Evolutionary conservation across 805 yeast species (phyloP).

Genomic region (Phaffomyces thermotolerans): DNA sequence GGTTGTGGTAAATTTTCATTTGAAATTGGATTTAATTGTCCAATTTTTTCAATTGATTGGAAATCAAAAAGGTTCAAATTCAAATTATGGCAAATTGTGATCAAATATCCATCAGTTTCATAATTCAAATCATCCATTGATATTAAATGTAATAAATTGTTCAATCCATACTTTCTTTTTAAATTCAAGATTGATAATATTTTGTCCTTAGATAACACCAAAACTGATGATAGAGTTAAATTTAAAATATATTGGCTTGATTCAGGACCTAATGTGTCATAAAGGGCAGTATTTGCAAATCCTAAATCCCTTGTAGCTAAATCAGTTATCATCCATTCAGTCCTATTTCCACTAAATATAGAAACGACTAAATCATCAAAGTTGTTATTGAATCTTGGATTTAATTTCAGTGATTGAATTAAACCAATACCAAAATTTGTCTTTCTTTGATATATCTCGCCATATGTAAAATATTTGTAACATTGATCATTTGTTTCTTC

Average conservation of each 20-base stretch:
- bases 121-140: conserved; percentile 37
- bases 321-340: conserved; percentile 62
- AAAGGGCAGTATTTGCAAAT: conserved; percentile 42
- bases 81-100: conserved; percentile 14
- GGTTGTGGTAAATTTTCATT: conserved; percentile 22
- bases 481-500: conserved; percentile 15
- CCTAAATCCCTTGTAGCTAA: conserved; percentile 34
- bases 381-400: conserved; percentile 1
- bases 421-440: conserved; percentile 47
- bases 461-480: conserved; percentile 35
- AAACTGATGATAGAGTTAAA: conserved; percentile 56
- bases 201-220: conserved; percentile 41
- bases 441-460: conserved; percentile 33
- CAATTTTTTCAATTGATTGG: conserved; percentile 27
- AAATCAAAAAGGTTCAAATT: conserved; percentile 31
- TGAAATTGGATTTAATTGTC: conserved; percentile 28
- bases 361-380: conserved; percentile 38
- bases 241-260: conserved; percentile 56
- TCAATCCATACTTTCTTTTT: conserved; percentile 26
- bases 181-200: conserved; percentile 34
- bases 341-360: conserved; percentile 45
- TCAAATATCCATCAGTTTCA: conserved; percentile 19
- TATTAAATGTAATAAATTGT: conserved; percentile 34
- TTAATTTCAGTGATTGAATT: conserved; percentile 18
- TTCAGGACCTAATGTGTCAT: conserved; percentile 50